Percentiles rank a stretch among this genome's conserved stretches.
Conservation (phyloP, 345 rosid species). For the Corymbia maculata region DNA sequence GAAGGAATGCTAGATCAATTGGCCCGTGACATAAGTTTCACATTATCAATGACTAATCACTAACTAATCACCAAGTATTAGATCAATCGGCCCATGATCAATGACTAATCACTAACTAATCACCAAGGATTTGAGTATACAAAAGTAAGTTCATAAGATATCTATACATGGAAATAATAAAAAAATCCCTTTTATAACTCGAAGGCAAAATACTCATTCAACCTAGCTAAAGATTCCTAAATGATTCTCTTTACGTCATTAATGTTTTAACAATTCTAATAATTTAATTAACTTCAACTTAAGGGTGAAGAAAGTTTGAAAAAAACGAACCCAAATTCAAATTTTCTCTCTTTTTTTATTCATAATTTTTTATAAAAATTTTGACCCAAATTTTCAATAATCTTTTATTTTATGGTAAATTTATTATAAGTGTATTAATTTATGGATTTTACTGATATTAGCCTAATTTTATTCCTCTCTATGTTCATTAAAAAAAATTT, state of each 20-base stretch:
- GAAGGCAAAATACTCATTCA: background rate
- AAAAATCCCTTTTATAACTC: background rate
- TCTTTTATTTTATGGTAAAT: background rate
- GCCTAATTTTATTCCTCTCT: background rate
- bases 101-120: background rate
- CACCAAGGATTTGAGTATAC: fast-evolving
- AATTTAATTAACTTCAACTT: background rate
- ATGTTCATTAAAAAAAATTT: background rate
- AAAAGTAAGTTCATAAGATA: background rate
- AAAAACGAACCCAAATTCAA: background rate
- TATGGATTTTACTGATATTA: fast-evolving
- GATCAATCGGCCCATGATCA: too few relatives aligned
- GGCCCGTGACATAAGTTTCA: too few relatives aligned
- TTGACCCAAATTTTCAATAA: background rate
- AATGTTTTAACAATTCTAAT: background rate
- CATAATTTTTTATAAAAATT: background rate
- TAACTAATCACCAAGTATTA: fast-evolving
- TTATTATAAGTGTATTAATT: fast-evolving
- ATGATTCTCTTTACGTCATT: background rate
- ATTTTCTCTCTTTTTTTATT: background rate
- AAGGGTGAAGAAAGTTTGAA: background rate
- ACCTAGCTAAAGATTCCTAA: background rate
- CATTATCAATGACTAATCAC: background rate
- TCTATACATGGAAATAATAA: background rate
- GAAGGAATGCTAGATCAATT: too few relatives aligned